phyloP scores from a whole-genome alignment of 2,329 filamentous ascomycete species.

The Microcyclosporella mali region DNA sequence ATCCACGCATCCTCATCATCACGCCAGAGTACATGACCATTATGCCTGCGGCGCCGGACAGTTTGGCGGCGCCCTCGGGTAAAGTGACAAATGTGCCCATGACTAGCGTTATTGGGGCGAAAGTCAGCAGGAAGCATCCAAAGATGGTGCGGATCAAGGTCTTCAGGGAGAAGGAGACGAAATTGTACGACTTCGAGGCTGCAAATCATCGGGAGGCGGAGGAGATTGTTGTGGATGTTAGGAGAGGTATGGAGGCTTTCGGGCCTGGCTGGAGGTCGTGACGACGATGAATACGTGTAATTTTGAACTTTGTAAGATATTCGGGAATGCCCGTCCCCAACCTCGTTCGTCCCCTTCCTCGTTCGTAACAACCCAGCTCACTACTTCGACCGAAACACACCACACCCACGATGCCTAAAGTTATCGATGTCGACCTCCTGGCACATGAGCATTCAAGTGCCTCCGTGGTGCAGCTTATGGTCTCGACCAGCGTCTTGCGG shows the following conservation, averaged over 20 bases:
- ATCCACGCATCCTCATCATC: conserved; percentile 69
- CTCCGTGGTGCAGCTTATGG: too few species aligned
- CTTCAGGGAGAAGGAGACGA: conserved; percentile 66
- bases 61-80: conserved; percentile 39
- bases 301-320: too few species aligned
- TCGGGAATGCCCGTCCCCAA: too few species aligned
- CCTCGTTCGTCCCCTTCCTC: too few species aligned
- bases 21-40: conserved; percentile 85
- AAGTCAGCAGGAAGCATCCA: conserved; percentile 72
- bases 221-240: conserved; percentile 74
- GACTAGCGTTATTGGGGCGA: conserved; percentile 73
- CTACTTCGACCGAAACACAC: too few species aligned
- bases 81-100: conserved; percentile 77
- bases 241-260: conserved; percentile 33
- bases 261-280: conserved; percentile 1
- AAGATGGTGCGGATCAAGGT: conserved; percentile 75
- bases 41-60: conserved; percentile 52
- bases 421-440: too few species aligned
- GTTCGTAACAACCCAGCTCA: too few species aligned
- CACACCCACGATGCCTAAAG: too few species aligned
- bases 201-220: conserved; percentile 63
- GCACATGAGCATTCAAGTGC: too few species aligned
- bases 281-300: too few species aligned
- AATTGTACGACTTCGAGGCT: conserved; percentile 82
- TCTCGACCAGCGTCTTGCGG: too few species aligned